Conservation (phyloP, 2,329 filamentous ascomycete genomes). For the Lasiodiplodia gonubiensis region DNA sequence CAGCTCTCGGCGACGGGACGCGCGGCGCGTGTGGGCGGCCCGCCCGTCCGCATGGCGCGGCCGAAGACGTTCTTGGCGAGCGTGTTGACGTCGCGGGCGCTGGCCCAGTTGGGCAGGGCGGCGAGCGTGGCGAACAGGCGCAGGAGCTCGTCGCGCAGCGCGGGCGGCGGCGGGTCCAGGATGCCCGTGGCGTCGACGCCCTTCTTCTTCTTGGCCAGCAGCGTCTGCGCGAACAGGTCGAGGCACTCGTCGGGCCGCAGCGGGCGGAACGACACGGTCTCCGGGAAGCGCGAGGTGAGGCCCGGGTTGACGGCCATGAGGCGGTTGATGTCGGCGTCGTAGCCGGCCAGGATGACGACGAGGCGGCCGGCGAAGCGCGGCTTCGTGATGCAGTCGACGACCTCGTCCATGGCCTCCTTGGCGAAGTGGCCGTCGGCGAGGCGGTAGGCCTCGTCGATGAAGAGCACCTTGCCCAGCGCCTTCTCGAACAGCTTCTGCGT, state of each 20-base stretch:
- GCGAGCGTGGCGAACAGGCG: slow-evolving; percentile 51
- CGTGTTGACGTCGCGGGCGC: slow-evolving; percentile 65
- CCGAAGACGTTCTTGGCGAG: slow-evolving; percentile 60
- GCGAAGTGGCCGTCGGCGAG: slow-evolving; percentile 64
- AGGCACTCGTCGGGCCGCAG: slow-evolving; percentile 41
- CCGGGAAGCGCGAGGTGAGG: slow-evolving; percentile 68
- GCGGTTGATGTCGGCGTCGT: slow-evolving; percentile 68
- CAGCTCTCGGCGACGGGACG: slow-evolving; percentile 36
- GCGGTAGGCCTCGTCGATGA: slow-evolving; percentile 76
- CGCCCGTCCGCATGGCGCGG: slow-evolving; percentile 36
- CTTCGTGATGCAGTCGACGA: slow-evolving; percentile 62
- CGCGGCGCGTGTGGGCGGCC: slow-evolving; percentile 30
- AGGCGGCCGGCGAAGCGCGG: slow-evolving; percentile 64
- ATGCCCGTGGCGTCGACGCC: slow-evolving; percentile 37
- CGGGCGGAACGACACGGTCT: slow-evolving; percentile 62
- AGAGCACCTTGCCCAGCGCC: slow-evolving; percentile 69
- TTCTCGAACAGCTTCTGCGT: slow-evolving; percentile 65
- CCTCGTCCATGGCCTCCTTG: slow-evolving; percentile 60
- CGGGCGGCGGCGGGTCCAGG: slow-evolving; percentile 34
- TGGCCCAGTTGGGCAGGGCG: slow-evolving; percentile 62
- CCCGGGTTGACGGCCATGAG: slow-evolving; percentile 68
- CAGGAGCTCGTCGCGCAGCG: slow-evolving; percentile 33
- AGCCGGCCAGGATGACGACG: slow-evolving; percentile 72
- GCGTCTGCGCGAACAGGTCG: slow-evolving; percentile 46
- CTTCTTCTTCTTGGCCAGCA: slow-evolving; percentile 41